Percentiles rank a stretch among this genome's conserved stretches.
phyloP scores from a whole-genome alignment of 1,284 basidiomycete species.

The Veloporphyrellus conicus region DNA sequence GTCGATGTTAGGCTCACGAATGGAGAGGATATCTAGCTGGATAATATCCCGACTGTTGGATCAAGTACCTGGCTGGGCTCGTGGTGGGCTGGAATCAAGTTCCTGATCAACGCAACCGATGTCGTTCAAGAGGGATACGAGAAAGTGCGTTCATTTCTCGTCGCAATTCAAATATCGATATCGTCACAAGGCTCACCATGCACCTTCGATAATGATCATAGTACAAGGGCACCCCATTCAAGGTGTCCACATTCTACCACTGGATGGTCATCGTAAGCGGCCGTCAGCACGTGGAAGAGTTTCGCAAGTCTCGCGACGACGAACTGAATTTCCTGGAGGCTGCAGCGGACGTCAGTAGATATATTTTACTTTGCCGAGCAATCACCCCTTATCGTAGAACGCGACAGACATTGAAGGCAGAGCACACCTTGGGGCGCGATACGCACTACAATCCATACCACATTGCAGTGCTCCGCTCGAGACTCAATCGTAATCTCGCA shows the following conservation, averaged over 20 bases:
- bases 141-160: conserved; percentile 10
- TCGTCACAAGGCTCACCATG: neutral
- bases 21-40: conserved; percentile 6
- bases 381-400: neutral
- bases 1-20: neutral
- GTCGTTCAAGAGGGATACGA: conserved; percentile 25
- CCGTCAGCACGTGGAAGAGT: conserved; percentile 38
- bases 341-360: conserved; percentile 4
- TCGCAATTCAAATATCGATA: neutral
- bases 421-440: conserved; percentile 22
- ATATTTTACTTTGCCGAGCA: neutral
- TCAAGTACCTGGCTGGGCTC: conserved; percentile 19
- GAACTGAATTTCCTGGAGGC: conserved; percentile 10
- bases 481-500: conserved; percentile 33
- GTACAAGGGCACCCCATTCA: conserved; percentile 40
- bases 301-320: conserved; percentile 40
- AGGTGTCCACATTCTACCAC: conserved; percentile 35
- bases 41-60: conserved; percentile 25
- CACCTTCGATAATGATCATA: conserved; percentile 9
- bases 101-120: conserved; percentile 6
- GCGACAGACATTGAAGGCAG: conserved; percentile 1
- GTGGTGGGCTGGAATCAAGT: conserved; percentile 15
- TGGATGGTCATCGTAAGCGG: conserved; percentile 44
- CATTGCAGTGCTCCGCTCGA: conserved; percentile 20
- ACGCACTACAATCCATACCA: conserved; percentile 30